Conservation (phyloP, 2,329 filamentous ascomycete genomes). For the Fusarium algeriense region DNA sequence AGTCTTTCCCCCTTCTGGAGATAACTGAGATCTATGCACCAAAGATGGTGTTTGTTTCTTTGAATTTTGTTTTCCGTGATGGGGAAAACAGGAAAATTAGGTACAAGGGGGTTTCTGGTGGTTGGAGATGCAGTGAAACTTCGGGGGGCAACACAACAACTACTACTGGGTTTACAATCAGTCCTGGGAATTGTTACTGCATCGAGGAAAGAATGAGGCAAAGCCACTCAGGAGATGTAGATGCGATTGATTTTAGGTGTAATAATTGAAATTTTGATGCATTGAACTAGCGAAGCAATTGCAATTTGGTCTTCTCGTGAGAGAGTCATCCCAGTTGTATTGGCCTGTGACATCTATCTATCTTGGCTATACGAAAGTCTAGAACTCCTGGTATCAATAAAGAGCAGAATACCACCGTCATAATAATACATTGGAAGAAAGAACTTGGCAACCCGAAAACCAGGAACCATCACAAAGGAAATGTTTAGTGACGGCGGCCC, state of each 20-base stretch:
- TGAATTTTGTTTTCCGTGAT: conserved; percentile 24
- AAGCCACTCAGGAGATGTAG: conserved; percentile 21
- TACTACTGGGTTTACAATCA: conserved; percentile 12
- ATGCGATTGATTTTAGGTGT: conserved; percentile 15
- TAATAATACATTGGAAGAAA: conserved; percentile 11
- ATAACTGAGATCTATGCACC: conserved; percentile 16
- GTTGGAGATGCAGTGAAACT: conserved; percentile 4
- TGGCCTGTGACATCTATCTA: not conserved
- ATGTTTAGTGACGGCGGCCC: conserved; percentile 13
- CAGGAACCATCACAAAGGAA: not conserved
- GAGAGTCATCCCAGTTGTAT: conserved; percentile 4
- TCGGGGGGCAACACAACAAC: conserved; percentile 3
- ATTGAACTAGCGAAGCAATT: not conserved
- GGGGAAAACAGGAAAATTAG: conserved; percentile 12
- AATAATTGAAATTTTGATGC: conserved; percentile 19
- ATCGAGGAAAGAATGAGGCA: not conserved
- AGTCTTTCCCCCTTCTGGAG: conserved; percentile 24
- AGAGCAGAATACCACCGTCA: conserved; percentile 13
- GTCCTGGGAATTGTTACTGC: conserved; percentile 21
- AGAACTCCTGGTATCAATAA: conserved; percentile 26
- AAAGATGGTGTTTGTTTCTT: conserved; percentile 19
- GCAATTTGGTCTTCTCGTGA: conserved; percentile 14
- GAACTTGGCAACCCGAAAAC: not conserved
- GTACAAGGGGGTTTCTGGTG: conserved; percentile 19
- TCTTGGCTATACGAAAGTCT: not conserved